These are phyloP conservation scores for Thalassiosira profunda DNA, from an alignment of 108 stramenopile genomes.

Conservation along the genomic window DNA sequence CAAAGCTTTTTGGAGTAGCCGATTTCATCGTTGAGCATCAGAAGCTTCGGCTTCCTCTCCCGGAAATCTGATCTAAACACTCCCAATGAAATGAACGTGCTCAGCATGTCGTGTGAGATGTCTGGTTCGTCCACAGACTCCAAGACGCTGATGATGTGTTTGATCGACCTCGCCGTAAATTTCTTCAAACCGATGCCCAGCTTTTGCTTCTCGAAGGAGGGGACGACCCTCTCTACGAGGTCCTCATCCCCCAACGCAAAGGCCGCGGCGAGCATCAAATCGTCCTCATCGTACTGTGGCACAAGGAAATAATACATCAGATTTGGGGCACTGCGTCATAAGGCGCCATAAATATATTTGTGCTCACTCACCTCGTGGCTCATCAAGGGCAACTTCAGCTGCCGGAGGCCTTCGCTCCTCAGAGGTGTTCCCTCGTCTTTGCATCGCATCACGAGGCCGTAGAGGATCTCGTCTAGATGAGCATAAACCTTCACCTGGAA, in stretches of 20 bases:
- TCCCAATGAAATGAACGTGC: neutral
- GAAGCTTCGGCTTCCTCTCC: neutral
- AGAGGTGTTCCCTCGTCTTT: neutral
- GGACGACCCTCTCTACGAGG: neutral
- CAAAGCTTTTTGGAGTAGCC: neutral
- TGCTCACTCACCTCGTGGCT: too few species aligned
- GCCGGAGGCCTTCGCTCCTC: neutral
- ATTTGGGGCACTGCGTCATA: too few species aligned
- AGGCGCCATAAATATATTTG: too few species aligned
- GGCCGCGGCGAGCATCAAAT: constrained; percentile 5
- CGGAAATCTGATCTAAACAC: neutral
- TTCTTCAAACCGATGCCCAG: constrained; percentile 3
- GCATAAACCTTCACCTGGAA: neutral
- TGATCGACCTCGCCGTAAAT: neutral
- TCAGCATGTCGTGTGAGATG: neutral
- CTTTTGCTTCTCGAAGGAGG: constrained; percentile 1
- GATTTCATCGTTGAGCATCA: neutral
- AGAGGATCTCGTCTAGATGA: constrained; percentile 1
- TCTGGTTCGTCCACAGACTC: neutral
- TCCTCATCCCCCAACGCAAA: neutral
- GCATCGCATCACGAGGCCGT: neutral
- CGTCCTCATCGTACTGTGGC: neutral
- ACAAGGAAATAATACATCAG: too few species aligned
- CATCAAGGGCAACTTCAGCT: constrained; percentile 3
- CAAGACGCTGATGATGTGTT: constrained; percentile 1